phyloP scores from a whole-genome alignment of 176 grass and related monocot species.

The Lolium rigidum region DNA sequence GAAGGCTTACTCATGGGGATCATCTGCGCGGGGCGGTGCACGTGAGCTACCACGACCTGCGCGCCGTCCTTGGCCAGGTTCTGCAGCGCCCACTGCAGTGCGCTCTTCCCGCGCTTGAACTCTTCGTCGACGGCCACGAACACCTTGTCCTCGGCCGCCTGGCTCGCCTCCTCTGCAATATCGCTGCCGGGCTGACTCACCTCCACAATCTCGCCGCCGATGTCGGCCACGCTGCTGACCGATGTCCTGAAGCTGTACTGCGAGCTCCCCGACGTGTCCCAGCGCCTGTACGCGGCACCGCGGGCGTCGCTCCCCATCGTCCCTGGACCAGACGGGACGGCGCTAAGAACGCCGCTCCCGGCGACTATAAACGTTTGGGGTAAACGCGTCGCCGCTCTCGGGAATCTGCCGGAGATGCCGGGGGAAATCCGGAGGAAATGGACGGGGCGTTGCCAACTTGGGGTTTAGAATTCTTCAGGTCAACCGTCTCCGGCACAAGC shows the following conservation, averaged over 20 bases:
- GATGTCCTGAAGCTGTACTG: conserved; percentile 50
- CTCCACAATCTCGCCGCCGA: conserved; percentile 23
- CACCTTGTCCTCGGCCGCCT: conserved; percentile 43
- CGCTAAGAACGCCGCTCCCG: background rate
- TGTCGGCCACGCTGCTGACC: conserved; percentile 25
- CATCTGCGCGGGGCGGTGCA: conserved; percentile 56
- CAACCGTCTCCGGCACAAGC: background rate
- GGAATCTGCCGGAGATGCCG: conserved; percentile 9
- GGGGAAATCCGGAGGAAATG: background rate
- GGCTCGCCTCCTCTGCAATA: background rate
- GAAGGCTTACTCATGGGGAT: conserved; percentile 60
- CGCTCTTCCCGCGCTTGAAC: conserved; percentile 53
- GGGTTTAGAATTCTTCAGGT: background rate
- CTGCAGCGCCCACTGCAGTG: conserved; percentile 64
- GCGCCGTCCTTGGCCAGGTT: conserved; percentile 52
- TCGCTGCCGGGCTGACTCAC: background rate
- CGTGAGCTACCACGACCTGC: conserved; percentile 54
- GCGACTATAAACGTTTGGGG: background rate
- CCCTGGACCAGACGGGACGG: background rate
- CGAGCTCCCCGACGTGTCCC: conserved; percentile 42
- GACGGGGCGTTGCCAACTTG: background rate
- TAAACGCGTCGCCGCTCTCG: conserved; percentile 6
- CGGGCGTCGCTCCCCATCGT: conserved; percentile 16
- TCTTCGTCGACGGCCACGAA: conserved; percentile 65
- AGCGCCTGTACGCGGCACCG: background rate